Conservation (phyloP, 768 basidiomycete genomes). For the Chalciporus piperatus region DNA sequence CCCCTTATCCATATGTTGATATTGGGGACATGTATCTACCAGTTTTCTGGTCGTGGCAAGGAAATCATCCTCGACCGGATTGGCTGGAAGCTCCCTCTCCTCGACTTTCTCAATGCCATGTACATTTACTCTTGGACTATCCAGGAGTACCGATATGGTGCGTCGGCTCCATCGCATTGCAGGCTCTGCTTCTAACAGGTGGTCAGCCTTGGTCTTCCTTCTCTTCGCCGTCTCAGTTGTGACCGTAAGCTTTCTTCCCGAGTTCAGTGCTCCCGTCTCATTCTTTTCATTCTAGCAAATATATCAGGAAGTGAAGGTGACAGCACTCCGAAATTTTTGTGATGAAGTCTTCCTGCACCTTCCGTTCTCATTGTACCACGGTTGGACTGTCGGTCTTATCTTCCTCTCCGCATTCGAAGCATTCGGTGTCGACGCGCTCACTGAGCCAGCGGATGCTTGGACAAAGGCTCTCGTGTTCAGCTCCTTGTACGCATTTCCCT, state of each 20-base stretch:
- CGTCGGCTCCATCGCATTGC: slow-evolving; percentile 14
- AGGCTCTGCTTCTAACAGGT: slow-evolving; percentile 14
- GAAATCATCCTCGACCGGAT: slow-evolving; percentile 59
- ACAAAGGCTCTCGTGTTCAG: slow-evolving; percentile 64
- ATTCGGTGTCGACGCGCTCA: slow-evolving; percentile 56
- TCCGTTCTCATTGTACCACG: slow-evolving; percentile 70
- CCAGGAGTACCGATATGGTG: slow-evolving; percentile 45
- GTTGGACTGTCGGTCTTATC: slow-evolving; percentile 53
- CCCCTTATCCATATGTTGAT: slow-evolving; percentile 64
- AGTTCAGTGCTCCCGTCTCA: slow-evolving; percentile 2
- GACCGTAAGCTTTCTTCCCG: slow-evolving; percentile 32
- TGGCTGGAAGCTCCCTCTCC: slow-evolving; percentile 62
- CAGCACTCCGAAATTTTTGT: slow-evolving; percentile 41
- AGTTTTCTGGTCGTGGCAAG: slow-evolving; percentile 54
- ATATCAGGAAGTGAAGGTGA: slow-evolving; percentile 64
- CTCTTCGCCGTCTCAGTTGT: slow-evolving; percentile 51
- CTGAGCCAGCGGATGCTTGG: slow-evolving; percentile 51
- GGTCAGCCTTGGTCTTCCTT: slow-evolving; percentile 36
- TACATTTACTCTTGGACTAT: slow-evolving; percentile 60
- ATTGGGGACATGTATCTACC: slow-evolving; percentile 62
- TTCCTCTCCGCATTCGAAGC: slow-evolving; percentile 57
- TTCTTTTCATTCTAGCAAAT: slow-evolving; percentile 40
- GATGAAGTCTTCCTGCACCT: slow-evolving; percentile 71
- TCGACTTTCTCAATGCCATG: slow-evolving; percentile 62
- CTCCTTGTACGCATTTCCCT: slow-evolving; percentile 39